Evolutionary conservation across 2,329 filamentous ascomycete genomes (phyloP), one percentile per base, ranked within the genome.

Genomic region (Ambrosiella cleistominuta): DNA sequence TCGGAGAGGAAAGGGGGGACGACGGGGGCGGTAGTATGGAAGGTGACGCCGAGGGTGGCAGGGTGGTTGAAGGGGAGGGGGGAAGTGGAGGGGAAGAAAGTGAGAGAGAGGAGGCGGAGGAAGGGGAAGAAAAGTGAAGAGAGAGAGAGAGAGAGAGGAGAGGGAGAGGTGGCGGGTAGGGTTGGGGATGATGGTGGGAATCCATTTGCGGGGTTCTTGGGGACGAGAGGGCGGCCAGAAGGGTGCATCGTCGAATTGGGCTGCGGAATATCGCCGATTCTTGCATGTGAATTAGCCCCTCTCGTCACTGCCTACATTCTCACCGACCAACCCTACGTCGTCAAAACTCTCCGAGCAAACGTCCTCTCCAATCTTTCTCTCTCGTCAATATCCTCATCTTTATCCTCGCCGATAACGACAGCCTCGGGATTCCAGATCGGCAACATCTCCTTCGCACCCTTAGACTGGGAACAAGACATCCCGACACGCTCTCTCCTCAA

Each of bases 251-350:
- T 95, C 58, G 93, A 97, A 66, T 79, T 98, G 5, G 93, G 93
- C 49, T 89, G 88, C 67, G 93, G 93, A 57, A 85, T 95, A 58
- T 86, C 89, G 0, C 88, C 85, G 15, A 74, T 97, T 40, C 79
- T 90, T 39, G 88, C 85, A 2, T 73, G 93, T 42, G 73, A 80
- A 6, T 70, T 95, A 11, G 56, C 44, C 2, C 77, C 79, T 1
- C 72, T 71, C 2, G 75, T 94, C 15, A 63, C 67, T 19, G 73
- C 74, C 60, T 94, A 93, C 67, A 75, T 89, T 50, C 81, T 93
- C 51, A 95, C 90, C 0, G 93, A 98, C 68, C 91, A 96, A 69
- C 71, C 80, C 50, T 97, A 97, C 68, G 86, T 95, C 1, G 76
- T 86, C 60, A 84, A 81, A 61, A 71, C 91, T 0, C 72, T 95